A percentile compares a stretch with the other conserved stretches of the same genome.
These are phyloP conservation scores for Angophora floribunda DNA, from an alignment of 345 rosid species.

Conservation along the genomic window DNA sequence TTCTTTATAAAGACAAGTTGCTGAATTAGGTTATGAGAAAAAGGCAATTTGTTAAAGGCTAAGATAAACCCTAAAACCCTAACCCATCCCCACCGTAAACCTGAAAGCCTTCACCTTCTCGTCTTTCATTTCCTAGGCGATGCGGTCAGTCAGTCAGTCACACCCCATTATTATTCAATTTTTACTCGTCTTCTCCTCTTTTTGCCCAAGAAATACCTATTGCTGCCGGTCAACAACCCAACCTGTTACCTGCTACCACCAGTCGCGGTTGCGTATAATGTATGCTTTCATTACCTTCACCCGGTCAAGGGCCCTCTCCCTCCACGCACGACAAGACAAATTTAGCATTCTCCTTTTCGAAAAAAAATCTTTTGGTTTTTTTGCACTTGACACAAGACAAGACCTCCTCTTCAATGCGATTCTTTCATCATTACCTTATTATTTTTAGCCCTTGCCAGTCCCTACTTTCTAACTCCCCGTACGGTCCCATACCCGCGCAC, in stretches of 20 bases:
- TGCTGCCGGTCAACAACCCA: constrained; percentile 3
- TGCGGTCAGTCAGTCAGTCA: background rate
- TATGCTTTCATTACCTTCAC: background rate
- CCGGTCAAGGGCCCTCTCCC: background rate
- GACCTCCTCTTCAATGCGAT: constrained; percentile 6
- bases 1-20: background rate
- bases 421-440: constrained; percentile 45
- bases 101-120: background rate
- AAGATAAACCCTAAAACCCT: background rate
- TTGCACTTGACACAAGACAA: background rate
- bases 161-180: background rate
- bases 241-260: background rate
- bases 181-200: background rate
- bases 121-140: constrained; percentile 29
- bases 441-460: constrained; percentile 17
- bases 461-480: constrained; percentile 7
- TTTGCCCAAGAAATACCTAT: background rate
- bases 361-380: background rate
- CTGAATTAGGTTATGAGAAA: background rate
- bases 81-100: background rate
- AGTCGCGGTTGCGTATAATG: background rate
- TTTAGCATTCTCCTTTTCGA: background rate
- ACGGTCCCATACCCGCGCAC: background rate
- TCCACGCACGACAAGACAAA: constrained; percentile 4
- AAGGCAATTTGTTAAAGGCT: background rate